phyloP scores from a whole-genome alignment of 768 basidiomycete species.

The Mycena rebaudengoi region DNA sequence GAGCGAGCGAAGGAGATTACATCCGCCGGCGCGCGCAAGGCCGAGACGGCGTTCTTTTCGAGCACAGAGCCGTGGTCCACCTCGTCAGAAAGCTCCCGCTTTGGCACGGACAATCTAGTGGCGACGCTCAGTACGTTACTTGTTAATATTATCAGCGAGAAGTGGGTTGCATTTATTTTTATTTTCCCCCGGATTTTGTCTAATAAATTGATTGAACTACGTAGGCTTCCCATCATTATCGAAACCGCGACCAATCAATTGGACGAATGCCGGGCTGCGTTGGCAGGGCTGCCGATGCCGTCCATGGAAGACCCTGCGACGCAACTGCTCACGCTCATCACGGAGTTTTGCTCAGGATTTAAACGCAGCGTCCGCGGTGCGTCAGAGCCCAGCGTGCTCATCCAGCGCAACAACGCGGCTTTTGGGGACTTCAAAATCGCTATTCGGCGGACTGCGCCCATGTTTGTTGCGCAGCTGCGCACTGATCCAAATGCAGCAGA shows the following conservation, averaged over 20 bases:
- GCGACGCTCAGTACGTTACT: conserved; percentile 44
- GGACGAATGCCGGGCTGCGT: conserved; percentile 32
- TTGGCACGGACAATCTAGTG: conserved; percentile 47
- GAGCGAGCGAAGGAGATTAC: conserved; percentile 41
- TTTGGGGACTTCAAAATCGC: conserved; percentile 37
- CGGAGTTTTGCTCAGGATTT: conserved; percentile 39
- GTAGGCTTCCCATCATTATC: conserved; percentile 22
- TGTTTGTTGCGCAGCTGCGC: conserved; percentile 37
- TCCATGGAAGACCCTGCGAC: conserved; percentile 41
- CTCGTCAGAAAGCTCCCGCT: conserved; percentile 33
- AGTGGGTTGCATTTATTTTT: neutral
- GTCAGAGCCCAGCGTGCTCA: conserved; percentile 28
- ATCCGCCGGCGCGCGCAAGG: conserved; percentile 36
- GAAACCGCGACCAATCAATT: conserved; percentile 38
- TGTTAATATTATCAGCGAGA: conserved; percentile 39
- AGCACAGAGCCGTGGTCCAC: conserved; percentile 43
- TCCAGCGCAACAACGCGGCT: conserved; percentile 38
- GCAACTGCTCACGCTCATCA: conserved; percentile 43
- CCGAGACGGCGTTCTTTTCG: conserved; percentile 45
- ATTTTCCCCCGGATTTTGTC: neutral
- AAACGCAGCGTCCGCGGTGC: conserved; percentile 34
- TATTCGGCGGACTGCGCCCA: conserved; percentile 43
- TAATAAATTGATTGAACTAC: neutral
- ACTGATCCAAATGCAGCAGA: no score
- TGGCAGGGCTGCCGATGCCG: conserved; percentile 33